Evolutionary conservation across 2,329 filamentous ascomycete genomes (phyloP), one percentile per base, ranked within the genome.

Genomic region (Colletotrichum siamense): DNA sequence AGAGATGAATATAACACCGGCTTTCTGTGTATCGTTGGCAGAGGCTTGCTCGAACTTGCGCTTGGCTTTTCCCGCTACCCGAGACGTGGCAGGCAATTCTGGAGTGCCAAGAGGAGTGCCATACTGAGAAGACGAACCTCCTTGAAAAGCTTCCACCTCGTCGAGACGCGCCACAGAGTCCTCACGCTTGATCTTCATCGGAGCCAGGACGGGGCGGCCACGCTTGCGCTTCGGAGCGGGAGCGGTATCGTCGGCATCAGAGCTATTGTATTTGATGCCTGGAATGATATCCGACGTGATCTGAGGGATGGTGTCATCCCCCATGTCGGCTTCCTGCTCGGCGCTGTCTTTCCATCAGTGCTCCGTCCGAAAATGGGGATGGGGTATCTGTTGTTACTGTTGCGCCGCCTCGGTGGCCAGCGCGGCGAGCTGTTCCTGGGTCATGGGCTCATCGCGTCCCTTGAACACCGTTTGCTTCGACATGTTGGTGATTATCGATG

Each of bases 401-500:
- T 34, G 15, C 34, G n/a, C 26, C 22, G 16, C 12, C 7, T 28
- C 34, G 15, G 61, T 12, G 26, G 59, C 67, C 6, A 73, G 34
- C 28, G 61, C n/a, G 16, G 59, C 67, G 10, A 75, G 34, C 16
- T 72, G 44, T 32, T 75, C 61, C 18, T 73, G 22, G 4, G 68
- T 70, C 61, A 61, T 32, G 24, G 62, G 55, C 16, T 49, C n/a
- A 30, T 73, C 69, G n/a, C 57, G 73, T 16, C 15, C 69, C 61
- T 52, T 61, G 26, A 75, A 72, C 5, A 75, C 61, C 69, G 8
- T 79, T 28, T 9, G 73, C 68, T 28, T 78, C 74, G 32, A 80
- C 79, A 80, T 76, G 6, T 34, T n/a, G 32, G 18, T 7, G 32
- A 15, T 22, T 36, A 24, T 12, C 13, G 32, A 24, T 61, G 10